These are phyloP conservation scores for Pittosporum tobira DNA, from an alignment of 129 eudicot genomes.

Conservation along the genomic window DNA sequence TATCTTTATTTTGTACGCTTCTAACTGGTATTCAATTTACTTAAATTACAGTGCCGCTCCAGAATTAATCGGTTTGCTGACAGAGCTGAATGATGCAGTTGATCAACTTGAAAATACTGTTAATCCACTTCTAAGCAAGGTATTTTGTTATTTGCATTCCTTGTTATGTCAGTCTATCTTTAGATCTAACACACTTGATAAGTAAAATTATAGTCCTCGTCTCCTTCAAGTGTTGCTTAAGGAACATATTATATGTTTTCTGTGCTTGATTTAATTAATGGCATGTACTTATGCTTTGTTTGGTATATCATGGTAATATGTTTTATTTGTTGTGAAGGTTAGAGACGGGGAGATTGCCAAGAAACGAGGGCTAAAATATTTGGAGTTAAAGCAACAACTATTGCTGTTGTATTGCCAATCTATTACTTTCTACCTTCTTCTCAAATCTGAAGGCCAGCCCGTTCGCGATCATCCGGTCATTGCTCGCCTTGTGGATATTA, in stretches of 20 bases:
- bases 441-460: slow-evolving; percentile 84
- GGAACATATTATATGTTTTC: neutral
- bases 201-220: neutral
- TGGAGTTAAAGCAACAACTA: slow-evolving; percentile 77
- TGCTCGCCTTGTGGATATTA: slow-evolving; percentile 80
- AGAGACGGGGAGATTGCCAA: slow-evolving; percentile 33
- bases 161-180: neutral
- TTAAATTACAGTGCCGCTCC: slow-evolving; percentile 64
- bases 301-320: neutral
- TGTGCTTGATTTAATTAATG: neutral
- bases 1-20: neutral
- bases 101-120: slow-evolving; percentile 72
- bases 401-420: slow-evolving; percentile 78
- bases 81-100: slow-evolving; percentile 67
- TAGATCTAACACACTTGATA: neutral
- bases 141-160: slow-evolving; percentile 20
- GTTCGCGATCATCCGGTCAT: slow-evolving; percentile 94
- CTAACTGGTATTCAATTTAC: neutral
- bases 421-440: slow-evolving; percentile 80
- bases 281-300: neutral
- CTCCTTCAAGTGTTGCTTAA: neutral
- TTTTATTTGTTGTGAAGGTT: slow-evolving; percentile 30
- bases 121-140: slow-evolving; percentile 70
- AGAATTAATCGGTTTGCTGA: slow-evolving; percentile 71
- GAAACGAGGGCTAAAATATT: slow-evolving; percentile 54